These are phyloP conservation scores for Aspergillus viridinutans DNA, from an alignment of 2,329 filamentous ascomycete genomes.

Conservation along the genomic window DNA sequence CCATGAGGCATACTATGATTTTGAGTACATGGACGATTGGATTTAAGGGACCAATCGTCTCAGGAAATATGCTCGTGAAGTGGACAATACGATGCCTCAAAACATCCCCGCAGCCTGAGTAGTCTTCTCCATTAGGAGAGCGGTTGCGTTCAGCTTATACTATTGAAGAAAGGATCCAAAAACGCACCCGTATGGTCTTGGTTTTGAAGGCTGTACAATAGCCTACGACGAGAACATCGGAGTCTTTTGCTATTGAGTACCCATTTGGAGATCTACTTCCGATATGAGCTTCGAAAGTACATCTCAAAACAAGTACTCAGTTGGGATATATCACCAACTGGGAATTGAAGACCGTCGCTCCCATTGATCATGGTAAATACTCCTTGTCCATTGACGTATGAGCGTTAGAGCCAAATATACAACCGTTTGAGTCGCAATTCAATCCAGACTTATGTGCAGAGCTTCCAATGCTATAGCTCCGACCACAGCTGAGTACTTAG, in stretches of 20 bases:
- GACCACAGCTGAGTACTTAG: neutral
- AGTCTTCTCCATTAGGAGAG: neutral
- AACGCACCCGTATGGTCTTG: neutral
- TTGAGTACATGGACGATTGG: neutral
- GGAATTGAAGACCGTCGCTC: neutral
- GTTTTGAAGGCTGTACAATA: neutral
- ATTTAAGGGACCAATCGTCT: neutral
- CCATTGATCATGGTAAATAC: neutral
- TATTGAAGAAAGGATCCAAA: neutral
- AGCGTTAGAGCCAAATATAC: neutral
- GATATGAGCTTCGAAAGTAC: neutral
- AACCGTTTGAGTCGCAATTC: neutral
- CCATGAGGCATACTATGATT: neutral
- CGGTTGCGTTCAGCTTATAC: neutral
- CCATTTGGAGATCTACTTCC: neutral
- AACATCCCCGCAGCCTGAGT: neutral
- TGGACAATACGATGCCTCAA: slow-evolving; percentile 1
- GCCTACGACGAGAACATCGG: neutral
- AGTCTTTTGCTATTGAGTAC: neutral
- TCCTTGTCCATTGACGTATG: neutral
- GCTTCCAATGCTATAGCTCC: neutral
- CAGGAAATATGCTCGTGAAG: neutral
- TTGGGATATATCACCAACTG: neutral
- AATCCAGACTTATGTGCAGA: neutral
- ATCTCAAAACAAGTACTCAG: neutral